These are phyloP conservation scores for Neurospora sp. DNA, from an alignment of 495 filamentous ascomycete genomes.

Conservation along the genomic window DNA sequence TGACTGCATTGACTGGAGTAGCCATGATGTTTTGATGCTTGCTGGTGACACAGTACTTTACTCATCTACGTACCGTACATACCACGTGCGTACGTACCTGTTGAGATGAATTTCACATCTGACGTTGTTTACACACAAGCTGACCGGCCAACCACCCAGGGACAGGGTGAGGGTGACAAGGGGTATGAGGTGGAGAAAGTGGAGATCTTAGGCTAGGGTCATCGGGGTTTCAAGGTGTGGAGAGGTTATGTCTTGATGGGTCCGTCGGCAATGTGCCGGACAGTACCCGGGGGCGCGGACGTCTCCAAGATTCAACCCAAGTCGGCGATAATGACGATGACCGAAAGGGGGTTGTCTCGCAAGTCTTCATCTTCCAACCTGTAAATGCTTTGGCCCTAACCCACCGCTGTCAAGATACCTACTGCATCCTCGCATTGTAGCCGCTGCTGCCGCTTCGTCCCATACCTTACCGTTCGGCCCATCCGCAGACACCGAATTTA, in stretches of 20 bases:
- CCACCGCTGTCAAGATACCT: neutral
- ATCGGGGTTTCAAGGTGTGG: neutral
- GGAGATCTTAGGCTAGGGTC: neutral
- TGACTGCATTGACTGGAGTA: neutral
- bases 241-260: neutral
- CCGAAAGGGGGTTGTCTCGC: neutral
- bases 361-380: neutral
- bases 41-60: neutral
- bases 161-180: neutral
- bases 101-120: neutral
- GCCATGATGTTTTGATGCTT: neutral
- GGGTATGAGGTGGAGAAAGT: neutral
- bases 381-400: neutral
- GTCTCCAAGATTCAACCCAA: neutral
- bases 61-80: neutral
- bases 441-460: neutral
- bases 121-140: neutral
- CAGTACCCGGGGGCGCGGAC: neutral
- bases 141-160: neutral
- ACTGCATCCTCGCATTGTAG: neutral
- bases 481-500: neutral
- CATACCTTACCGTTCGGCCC: neutral
- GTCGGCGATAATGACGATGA: neutral
- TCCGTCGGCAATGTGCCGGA: neutral
- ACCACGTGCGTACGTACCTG: neutral